Base-by-base conservation (phyloP, 202 grass and related monocot species). In the Digitaria exilis region DNA sequence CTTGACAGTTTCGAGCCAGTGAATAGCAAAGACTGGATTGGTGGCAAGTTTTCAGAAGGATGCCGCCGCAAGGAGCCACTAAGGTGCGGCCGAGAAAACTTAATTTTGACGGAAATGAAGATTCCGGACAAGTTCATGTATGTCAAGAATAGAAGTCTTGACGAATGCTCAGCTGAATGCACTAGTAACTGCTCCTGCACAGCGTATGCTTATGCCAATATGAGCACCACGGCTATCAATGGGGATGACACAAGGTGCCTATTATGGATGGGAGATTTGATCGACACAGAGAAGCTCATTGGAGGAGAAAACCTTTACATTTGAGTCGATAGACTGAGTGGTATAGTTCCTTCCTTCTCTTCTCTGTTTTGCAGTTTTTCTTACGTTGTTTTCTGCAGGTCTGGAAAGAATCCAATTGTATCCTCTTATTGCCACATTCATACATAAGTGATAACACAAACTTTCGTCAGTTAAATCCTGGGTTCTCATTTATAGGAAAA, bases 231-330 rank as follows among this genome's bases (percentile, higher is more conserved):
- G 8, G 26, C 69, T 72, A 50, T 72, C 69, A 51, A 50, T 6
- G 69, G 69, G 69, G 69, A 72, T 72, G 69, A 50, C 44, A 72
- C 69, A 50, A 21, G 69, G 26, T 72, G 69, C 69, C 44, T 72
- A 13, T 50, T 72, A 50, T 72, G 69, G 69, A 50, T 13, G 45
- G 44, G 45, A 1, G 69, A 72, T 72, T 21, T 72, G 16, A 72
- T 72, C 5, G 69, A 72, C 69, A 72, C 69, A 30, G 16, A 21
- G 26, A 72, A 71, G 25, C 1, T 1, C 44, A 11, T 13, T 31
- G 69, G 0, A 30, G 42, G 24, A 29, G 45, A 72, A 72, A 72
- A 72, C 19, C 69, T 72, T 32, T 72, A 72, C 44, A 31, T 72
- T 50, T 44, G 44, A 49, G 69, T 72, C 11, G 31, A 72, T 45